A percentile compares a stretch with the other conserved stretches of the same genome.
Conservation (phyloP, 306 rosid genomes). For the Glycine latifolia region DNA sequence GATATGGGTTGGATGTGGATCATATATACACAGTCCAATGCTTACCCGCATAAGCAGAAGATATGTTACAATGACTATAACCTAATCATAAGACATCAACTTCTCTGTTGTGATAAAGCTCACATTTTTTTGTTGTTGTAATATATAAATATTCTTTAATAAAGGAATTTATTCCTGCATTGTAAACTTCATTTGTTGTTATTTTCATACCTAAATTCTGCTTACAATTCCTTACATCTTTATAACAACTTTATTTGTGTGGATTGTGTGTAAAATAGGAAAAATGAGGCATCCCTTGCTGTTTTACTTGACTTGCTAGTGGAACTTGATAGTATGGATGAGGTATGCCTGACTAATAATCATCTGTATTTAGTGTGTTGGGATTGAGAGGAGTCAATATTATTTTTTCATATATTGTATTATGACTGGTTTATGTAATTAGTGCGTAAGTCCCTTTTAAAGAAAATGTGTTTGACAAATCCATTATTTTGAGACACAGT, state of each 20-base stretch:
- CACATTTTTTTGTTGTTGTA: no score
- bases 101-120: no score
- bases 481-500: slow-evolving; percentile 18
- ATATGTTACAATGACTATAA: background rate
- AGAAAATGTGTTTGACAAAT: background rate
- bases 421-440: slow-evolving; percentile 12
- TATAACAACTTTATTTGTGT: slow-evolving; percentile 17
- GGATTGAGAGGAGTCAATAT: slow-evolving; percentile 15
- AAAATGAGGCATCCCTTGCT: slow-evolving; percentile 97
- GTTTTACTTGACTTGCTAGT: slow-evolving; percentile 87
- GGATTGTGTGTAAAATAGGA: slow-evolving; percentile 60
- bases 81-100: background rate
- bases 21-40: background rate
- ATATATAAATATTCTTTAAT: no score
- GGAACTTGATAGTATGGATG: slow-evolving; percentile 93
- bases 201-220: slow-evolving; percentile 11
- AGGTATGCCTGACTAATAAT: slow-evolving; percentile 61
- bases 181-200: slow-evolving; percentile 11
- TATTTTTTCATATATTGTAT: slow-evolving; percentile 6
- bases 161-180: no score
- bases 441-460: background rate
- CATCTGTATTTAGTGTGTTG: slow-evolving; percentile 34
- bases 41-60: background rate
- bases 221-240: background rate
- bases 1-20: background rate